Evolutionary conservation across 495 filamentous ascomycete genomes (phyloP).

Genomic region (Staphylotrichum longicolle): DNA sequence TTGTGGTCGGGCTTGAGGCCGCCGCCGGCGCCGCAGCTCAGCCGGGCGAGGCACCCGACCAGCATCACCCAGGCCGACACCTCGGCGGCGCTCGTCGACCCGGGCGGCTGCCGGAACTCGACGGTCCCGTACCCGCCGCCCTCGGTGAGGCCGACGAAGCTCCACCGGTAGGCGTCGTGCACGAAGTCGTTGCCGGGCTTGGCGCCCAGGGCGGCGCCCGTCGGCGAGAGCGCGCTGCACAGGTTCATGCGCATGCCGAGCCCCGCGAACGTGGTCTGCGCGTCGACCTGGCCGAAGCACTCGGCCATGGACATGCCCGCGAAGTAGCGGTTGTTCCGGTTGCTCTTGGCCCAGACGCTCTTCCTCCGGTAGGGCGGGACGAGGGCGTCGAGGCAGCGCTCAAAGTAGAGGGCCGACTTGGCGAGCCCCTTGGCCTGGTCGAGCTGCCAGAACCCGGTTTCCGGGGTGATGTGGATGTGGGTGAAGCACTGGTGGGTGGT

Average conservation of each 20-base stretch:
- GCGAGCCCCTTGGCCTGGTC: conserved; percentile 27
- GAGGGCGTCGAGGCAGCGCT: conserved; percentile 34
- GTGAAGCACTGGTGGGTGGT: conserved; percentile 32
- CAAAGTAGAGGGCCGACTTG: conserved; percentile 32
- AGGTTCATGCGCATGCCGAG: conserved; percentile 31
- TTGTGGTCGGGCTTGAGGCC: conserved; percentile 16
- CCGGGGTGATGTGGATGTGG: conserved; percentile 31
- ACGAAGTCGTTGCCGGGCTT: conserved; percentile 20
- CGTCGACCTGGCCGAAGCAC: conserved; percentile 22
- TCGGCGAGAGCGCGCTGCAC: conserved; percentile 26
- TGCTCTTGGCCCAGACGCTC: conserved; percentile 34
- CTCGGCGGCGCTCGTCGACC: conserved; percentile 20
- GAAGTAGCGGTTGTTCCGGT: conserved; percentile 31
- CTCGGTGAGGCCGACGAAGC: conserved; percentile 21
- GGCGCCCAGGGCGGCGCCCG: conserved; percentile 23
- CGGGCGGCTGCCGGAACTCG: conserved; percentile 32
- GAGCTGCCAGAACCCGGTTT: conserved; percentile 25
- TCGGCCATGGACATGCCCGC: conserved; percentile 13
- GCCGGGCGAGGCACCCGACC: conserved; percentile 30
- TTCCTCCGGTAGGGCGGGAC: conserved; percentile 30
- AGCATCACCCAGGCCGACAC: conserved; percentile 31
- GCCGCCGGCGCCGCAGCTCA: conserved; percentile 24
- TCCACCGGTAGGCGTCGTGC: conserved; percentile 31
- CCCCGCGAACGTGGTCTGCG: conserved; percentile 7
- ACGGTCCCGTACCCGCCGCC: conserved; percentile 25